Evolutionary conservation across 164 flowering plant genomes (phyloP).

Genomic region (Litsea cubeba): DNA sequence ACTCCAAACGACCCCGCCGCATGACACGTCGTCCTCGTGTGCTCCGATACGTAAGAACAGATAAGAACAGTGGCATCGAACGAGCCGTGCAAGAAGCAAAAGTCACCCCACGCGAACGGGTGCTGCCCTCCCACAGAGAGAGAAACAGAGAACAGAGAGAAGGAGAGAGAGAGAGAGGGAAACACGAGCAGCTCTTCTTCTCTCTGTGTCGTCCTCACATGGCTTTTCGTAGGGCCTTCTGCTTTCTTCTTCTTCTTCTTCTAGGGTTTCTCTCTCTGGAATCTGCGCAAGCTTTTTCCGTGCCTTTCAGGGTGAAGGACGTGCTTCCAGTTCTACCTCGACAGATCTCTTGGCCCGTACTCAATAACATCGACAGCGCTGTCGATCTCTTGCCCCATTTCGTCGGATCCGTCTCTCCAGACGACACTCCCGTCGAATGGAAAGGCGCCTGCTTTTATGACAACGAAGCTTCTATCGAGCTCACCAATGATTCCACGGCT

Average conservation of each 20-base stretch:
- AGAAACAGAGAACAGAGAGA: no score
- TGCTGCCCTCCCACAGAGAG: no score
- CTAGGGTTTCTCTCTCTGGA: neutral
- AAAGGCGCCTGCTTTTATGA: conserved; percentile 86
- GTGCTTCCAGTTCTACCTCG: conserved; percentile 86
- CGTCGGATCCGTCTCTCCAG: conserved; percentile 76
- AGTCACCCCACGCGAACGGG: no score
- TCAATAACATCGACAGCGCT: conserved; percentile 76
- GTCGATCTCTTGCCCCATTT: conserved; percentile 80
- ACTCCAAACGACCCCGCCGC: no score
- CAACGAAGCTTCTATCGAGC: conserved; percentile 66
- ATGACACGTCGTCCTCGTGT: no score
- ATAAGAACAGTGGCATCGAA: no score
- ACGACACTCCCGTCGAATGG: conserved; percentile 52
- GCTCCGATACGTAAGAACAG: no score
- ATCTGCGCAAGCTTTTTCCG: conserved; percentile 46
- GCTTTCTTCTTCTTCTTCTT: neutral
- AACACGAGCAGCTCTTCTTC: no score
- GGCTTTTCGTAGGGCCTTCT: neutral
- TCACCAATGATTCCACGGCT: conserved; percentile 54
- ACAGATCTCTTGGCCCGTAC: conserved; percentile 89
- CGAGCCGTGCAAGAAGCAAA: no score
- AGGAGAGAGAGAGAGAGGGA: no score
- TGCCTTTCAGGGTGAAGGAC: conserved; percentile 74
- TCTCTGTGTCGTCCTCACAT: no score